phyloP scores from a whole-genome alignment of 2,329 filamentous ascomycete species.

The Cercospora sesami region DNA sequence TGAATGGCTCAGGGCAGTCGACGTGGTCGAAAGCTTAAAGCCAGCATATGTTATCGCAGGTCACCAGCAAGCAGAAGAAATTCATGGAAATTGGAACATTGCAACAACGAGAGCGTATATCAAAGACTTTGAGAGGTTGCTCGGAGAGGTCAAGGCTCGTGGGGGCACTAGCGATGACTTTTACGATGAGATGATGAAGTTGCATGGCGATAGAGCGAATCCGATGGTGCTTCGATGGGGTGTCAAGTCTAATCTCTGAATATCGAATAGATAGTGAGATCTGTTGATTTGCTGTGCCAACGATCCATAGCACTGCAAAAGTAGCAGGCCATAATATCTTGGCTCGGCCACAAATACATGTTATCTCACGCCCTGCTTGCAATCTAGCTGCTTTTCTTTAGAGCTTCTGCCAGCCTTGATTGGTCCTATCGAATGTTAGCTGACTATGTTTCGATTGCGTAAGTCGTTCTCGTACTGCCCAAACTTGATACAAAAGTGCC shows the following conservation, averaged over 20 bases:
- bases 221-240: neutral
- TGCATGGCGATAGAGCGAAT: neutral
- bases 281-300: too few relatives aligned
- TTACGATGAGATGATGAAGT: neutral
- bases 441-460: neutral
- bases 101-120: constrained; percentile 15
- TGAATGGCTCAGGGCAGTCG: constrained; percentile 18
- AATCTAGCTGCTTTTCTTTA: neutral
- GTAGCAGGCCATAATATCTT: too few relatives aligned
- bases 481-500: neutral
- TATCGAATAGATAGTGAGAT: neutral
- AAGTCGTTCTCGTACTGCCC: neutral
- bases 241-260: neutral
- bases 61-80: constrained; percentile 14
- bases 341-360: too few relatives aligned
- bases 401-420: neutral
- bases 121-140: constrained; percentile 7
- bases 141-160: neutral
- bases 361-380: too few relatives aligned
- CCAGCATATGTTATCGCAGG: constrained; percentile 14
- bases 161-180: neutral
- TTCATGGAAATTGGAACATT: constrained; percentile 11
- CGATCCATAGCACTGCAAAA: too few relatives aligned
- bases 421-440: neutral
- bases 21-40: constrained; percentile 14